Percentiles rank a stretch among this genome's conserved stretches.
phyloP scores from a whole-genome alignment of 768 basidiomycete species.

The Polyporus arcularius region DNA sequence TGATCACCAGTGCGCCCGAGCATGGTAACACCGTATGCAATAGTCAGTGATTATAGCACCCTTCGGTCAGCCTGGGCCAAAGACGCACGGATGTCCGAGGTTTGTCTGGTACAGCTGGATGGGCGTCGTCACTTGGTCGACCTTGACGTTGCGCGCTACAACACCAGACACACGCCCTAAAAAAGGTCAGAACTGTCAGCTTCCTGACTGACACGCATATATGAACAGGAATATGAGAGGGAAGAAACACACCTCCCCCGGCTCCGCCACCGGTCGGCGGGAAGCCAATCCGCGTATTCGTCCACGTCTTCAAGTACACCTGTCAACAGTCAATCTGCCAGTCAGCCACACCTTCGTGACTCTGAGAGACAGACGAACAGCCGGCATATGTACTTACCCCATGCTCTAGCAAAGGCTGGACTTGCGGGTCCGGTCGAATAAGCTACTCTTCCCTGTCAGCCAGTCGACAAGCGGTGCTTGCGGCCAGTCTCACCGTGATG shows the following conservation, averaged over 20 bases:
- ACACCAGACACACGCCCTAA: conserved; percentile 49
- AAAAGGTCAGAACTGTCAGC: background rate
- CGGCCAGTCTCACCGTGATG: conserved; percentile 37
- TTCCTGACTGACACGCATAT: background rate
- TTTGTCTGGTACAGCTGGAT: conserved; percentile 56
- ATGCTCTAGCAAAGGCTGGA: conserved; percentile 58
- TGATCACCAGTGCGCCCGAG: conserved; percentile 18
- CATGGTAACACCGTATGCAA: background rate
- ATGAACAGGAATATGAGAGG: too few species aligned
- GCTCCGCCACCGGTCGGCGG: conserved; percentile 62
- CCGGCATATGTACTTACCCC: conserved; percentile 38
- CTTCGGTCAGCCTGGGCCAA: background rate
- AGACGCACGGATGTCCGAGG: conserved; percentile 43
- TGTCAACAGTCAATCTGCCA: conserved; percentile 21
- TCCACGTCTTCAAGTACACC: conserved; percentile 63
- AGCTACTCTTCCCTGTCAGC: conserved; percentile 33
- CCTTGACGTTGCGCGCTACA: conserved; percentile 40
- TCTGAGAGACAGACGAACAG: too few species aligned
- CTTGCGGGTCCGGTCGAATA: conserved; percentile 44
- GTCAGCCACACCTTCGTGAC: background rate
- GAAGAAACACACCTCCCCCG: conserved; percentile 36
- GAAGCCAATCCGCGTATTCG: conserved; percentile 48
- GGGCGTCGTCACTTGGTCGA: conserved; percentile 49
- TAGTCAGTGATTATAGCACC: background rate
- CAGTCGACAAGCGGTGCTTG: background rate